Percentiles rank a stretch among this genome's conserved stretches.
Evolutionary conservation across 805 yeast genomes (phyloP).

Genomic region (Metschnikowia arizonensis): DNA sequence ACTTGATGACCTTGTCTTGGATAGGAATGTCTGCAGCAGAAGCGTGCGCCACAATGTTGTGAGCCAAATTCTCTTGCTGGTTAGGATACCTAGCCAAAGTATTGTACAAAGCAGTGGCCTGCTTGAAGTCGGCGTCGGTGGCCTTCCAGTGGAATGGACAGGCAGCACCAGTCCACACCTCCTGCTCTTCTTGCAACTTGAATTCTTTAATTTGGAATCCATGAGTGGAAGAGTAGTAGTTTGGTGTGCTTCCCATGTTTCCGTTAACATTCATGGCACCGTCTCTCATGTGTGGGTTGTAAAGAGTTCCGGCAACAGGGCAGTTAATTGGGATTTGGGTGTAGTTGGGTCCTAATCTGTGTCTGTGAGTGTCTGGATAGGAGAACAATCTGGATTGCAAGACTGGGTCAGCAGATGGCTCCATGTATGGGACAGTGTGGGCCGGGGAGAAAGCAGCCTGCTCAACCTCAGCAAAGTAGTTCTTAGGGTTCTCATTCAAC

Average conservation of each 20-base stretch:
- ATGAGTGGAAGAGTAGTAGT: constrained; percentile 58
- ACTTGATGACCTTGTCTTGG: constrained; percentile 73
- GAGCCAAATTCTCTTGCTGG: constrained; percentile 79
- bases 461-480: constrained; percentile 84
- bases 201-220: constrained; percentile 45
- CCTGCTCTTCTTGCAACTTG: constrained; percentile 62
- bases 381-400: constrained; percentile 78
- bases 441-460: constrained; percentile 85
- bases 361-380: constrained; percentile 82
- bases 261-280: constrained; percentile 63
- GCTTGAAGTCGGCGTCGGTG: constrained; percentile 69
- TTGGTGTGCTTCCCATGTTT: constrained; percentile 74
- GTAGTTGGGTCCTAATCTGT: constrained; percentile 74
- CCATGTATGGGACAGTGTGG: constrained; percentile 79
- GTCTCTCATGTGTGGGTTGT: constrained; percentile 72
- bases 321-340: constrained; percentile 87
- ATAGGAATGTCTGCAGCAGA: constrained; percentile 64
- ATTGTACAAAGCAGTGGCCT: constrained; percentile 73
- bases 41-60: constrained; percentile 77
- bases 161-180: constrained; percentile 79
- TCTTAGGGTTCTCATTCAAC: constrained; percentile 77
- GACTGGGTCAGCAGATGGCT: constrained; percentile 80
- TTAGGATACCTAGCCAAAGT: constrained; percentile 74
- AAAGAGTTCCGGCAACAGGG: constrained; percentile 49
- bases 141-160: constrained; percentile 83